Percentiles rank a stretch among this genome's conserved stretches.
Conservation (phyloP, 345 rosid species). For the Lumnitzera racemosa region DNA sequence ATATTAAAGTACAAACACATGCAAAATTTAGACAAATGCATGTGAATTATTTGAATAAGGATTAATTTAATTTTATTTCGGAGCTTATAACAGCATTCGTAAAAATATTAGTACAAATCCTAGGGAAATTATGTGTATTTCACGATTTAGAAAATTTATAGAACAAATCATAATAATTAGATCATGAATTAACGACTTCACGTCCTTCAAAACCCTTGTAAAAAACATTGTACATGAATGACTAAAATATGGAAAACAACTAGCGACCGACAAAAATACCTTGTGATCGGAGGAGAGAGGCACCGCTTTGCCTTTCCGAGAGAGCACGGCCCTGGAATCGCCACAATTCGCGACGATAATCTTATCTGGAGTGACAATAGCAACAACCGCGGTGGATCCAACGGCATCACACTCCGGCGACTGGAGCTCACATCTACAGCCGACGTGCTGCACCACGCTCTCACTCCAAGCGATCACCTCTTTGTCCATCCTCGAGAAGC, state of each 20-base stretch:
- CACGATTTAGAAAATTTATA: no score
- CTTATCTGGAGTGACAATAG: conserved; percentile 57
- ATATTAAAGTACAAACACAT: no score
- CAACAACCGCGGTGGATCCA: conserved; percentile 85
- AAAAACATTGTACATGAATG: not conserved
- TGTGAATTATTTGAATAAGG: not conserved
- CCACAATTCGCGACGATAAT: conserved; percentile 83
- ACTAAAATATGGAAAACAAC: not conserved
- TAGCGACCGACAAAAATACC: conserved; percentile 19
- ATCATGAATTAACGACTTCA: no score
- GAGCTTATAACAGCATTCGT: no score
- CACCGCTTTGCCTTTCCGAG: conserved; percentile 60
- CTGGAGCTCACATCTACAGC: conserved; percentile 37
- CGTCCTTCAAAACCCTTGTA: not conserved
- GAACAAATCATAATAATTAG: no score
- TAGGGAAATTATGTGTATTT: no score
- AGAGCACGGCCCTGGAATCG: conserved; percentile 89
- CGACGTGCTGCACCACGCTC: not conserved
- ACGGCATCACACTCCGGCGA: conserved; percentile 46
- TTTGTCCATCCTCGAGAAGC: conserved; percentile 35
- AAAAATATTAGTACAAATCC: no score
- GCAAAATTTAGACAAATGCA: not conserved
- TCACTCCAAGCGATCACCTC: conserved; percentile 22
- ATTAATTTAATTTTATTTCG: no score
- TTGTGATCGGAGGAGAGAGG: conserved; percentile 85